A percentile compares a stretch with the other conserved stretches of the same genome.
Evolutionary conservation across 345 rosid species (phyloP).

Genomic region (Draba incana): DNA sequence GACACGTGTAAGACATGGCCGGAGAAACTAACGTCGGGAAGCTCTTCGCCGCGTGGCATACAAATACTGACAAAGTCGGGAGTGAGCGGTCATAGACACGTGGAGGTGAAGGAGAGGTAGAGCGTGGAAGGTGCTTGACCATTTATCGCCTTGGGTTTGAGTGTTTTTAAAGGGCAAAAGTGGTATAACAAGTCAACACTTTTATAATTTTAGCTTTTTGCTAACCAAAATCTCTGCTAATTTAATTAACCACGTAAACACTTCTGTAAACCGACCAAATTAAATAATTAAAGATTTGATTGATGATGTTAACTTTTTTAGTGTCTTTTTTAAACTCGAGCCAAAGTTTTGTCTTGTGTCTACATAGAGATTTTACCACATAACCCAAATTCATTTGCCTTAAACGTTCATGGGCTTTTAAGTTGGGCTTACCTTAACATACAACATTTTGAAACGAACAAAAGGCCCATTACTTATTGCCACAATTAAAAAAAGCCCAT

Average conservation of each 20-base stretch:
- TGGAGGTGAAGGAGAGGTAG: conserved; percentile 27
- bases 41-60: conserved; percentile 29
- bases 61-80: conserved; percentile 33
- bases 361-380: no score
- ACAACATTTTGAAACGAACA: neutral
- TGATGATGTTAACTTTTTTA: conserved; percentile 15
- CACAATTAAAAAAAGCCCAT: neutral
- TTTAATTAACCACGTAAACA: conserved; percentile 37
- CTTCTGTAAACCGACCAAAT: conserved; percentile 31
- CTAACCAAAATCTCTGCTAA: conserved; percentile 14
- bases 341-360: conserved; percentile 1
- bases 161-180: conserved; percentile 8
- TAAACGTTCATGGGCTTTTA: neutral
- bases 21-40: conserved; percentile 30
- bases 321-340: neutral
- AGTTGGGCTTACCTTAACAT: conserved; percentile 5
- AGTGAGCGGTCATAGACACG: conserved; percentile 29
- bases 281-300: conserved; percentile 9
- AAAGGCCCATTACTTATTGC: neutral
- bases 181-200: conserved; percentile 28
- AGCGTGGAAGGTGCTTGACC: conserved; percentile 41
- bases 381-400: no score
- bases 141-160: conserved; percentile 40
- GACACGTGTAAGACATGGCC: conserved; percentile 19
- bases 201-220: neutral